These are phyloP conservation scores for Paraphoma sp. DNA, from an alignment of 2,329 filamentous ascomycete genomes.

Conservation along the genomic window DNA sequence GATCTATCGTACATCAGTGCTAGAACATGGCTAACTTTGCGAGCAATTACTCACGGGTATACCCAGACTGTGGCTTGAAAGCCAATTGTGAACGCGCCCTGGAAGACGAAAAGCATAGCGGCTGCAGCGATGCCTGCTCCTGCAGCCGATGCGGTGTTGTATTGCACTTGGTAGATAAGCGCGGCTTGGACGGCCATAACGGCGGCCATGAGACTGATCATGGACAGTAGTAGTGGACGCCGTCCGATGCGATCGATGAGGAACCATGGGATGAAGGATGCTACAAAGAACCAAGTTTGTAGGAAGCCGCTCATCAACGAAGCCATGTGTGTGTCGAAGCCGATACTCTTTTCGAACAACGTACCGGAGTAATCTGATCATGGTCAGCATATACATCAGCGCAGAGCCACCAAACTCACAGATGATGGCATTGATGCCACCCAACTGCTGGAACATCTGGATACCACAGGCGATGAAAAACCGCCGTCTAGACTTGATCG, in stretches of 20 bases:
- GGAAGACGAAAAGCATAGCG: constrained; percentile 24
- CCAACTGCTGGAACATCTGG: constrained; percentile 23
- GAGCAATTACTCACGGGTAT: constrained; percentile 4
- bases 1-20: background rate
- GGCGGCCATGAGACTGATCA: constrained; percentile 24
- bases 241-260: constrained; percentile 21
- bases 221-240: constrained; percentile 18
- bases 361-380: constrained; percentile 21
- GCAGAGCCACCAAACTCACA: constrained; percentile 5
- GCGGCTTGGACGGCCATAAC: constrained; percentile 25
- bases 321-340: constrained; percentile 21
- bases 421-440: constrained; percentile 26
- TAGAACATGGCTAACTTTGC: background rate
- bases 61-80: constrained; percentile 25
- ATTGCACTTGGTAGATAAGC: constrained; percentile 26
- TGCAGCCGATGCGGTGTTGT: constrained; percentile 14
- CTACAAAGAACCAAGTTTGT: constrained; percentile 26
- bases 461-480: constrained; percentile 24
- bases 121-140: constrained; percentile 21
- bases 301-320: constrained; percentile 23
- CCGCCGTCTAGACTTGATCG: constrained; percentile 22
- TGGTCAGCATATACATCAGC: background rate
- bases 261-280: constrained; percentile 24
- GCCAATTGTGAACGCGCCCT: constrained; percentile 23
- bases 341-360: constrained; percentile 24